Evolutionary conservation across 2,329 filamentous ascomycete species (phyloP).

Genomic region (Epichloe elymi): DNA sequence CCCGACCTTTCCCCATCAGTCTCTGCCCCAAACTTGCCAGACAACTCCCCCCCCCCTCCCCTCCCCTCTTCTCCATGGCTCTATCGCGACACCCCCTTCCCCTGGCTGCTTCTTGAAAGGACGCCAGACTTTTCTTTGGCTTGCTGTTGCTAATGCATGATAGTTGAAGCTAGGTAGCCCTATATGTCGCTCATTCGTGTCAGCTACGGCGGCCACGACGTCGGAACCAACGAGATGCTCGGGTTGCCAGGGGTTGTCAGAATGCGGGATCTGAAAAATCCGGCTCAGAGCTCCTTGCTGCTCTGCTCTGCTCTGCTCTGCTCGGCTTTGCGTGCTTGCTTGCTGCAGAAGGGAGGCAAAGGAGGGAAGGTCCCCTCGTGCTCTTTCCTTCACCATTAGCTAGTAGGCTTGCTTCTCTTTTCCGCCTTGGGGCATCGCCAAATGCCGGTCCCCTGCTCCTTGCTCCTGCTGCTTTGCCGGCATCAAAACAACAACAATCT

Average conservation of each 20-base stretch:
- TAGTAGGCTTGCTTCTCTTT: too few relatives aligned
- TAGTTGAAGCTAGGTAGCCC: conserved; percentile 5
- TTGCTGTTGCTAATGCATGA: conserved; percentile 3
- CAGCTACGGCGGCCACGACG: not conserved
- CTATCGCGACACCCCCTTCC: not conserved
- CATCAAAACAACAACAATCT: too few relatives aligned
- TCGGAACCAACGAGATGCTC: conserved; percentile 1
- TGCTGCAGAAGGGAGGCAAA: not conserved
- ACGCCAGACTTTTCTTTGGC: not conserved
- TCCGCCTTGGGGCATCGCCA: too few relatives aligned
- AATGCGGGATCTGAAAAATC: not conserved
- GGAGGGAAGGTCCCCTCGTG: too few relatives aligned
- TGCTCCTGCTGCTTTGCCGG: too few relatives aligned
- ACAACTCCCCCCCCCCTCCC: not conserved
- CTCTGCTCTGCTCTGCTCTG: not conserved
- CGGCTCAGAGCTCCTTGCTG: not conserved
- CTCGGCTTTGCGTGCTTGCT: not conserved
- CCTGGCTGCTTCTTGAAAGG: not conserved
- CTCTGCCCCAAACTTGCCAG: not conserved
- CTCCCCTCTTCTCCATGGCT: not conserved
- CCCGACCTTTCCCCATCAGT: too few relatives aligned
- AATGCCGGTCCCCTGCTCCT: too few relatives aligned
- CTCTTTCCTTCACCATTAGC: too few relatives aligned
- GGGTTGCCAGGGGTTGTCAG: not conserved
- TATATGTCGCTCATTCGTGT: conserved; percentile 5